Evolutionary conservation across 495 filamentous ascomycete species (phyloP).

Genomic region (Sporormia fimetaria): DNA sequence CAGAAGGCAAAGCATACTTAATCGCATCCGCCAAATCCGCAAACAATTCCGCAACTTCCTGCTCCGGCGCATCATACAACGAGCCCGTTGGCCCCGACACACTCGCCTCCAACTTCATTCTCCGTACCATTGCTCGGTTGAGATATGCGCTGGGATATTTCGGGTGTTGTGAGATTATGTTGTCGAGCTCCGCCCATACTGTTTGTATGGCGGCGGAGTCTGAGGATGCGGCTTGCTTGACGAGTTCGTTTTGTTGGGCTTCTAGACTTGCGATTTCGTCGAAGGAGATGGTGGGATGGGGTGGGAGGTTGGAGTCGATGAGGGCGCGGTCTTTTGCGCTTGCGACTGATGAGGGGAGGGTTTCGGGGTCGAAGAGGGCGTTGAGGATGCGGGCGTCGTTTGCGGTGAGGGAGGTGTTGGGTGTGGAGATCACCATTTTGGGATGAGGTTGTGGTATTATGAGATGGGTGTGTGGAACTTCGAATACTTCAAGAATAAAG

Average conservation of each 20-base stretch:
- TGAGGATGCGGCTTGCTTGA: constrained; percentile 9
- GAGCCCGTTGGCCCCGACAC: neutral
- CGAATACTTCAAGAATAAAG: neutral
- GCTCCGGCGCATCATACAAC: constrained; percentile 9
- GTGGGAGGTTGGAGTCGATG: constrained; percentile 47
- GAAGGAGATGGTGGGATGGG: constrained; percentile 45
- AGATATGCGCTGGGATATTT: constrained; percentile 62
- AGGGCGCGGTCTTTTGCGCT: constrained; percentile 6
- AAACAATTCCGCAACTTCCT: constrained; percentile 32
- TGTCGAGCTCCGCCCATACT: constrained; percentile 35
- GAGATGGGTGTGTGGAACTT: too few species aligned
- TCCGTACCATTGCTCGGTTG: constrained; percentile 63
- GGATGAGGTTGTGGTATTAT: too few species aligned
- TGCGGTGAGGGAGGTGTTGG: constrained; percentile 43
- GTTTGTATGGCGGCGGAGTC: constrained; percentile 28
- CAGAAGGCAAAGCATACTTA: constrained; percentile 40
- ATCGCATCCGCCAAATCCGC: constrained; percentile 59
- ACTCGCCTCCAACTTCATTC: constrained; percentile 47
- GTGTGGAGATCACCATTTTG: constrained; percentile 22
- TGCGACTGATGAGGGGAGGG: constrained; percentile 38
- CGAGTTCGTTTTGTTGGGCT: constrained; percentile 9
- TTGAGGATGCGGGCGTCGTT: constrained; percentile 63
- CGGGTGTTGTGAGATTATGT: constrained; percentile 47
- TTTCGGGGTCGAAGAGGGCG: constrained; percentile 71
- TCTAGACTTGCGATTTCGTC: constrained; percentile 10